Evolutionary conservation across 2,329 filamentous ascomycete species (phyloP).

Genomic region (Ilyonectria mors-panacis): DNA sequence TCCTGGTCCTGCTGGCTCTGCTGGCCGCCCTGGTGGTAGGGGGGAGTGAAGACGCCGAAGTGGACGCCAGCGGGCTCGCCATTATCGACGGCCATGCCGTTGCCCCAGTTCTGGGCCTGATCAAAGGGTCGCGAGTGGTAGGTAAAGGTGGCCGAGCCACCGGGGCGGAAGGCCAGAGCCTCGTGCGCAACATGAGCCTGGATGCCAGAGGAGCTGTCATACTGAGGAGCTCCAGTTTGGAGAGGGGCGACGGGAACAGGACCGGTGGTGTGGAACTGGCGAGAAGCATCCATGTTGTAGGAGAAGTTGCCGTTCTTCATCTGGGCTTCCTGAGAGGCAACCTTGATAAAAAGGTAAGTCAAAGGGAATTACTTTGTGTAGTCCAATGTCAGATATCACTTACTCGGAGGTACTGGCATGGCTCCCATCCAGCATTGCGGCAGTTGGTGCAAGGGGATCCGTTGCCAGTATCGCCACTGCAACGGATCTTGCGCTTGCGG

Average conservation of each 20-base stretch:
- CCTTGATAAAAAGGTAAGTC: conserved; percentile 43
- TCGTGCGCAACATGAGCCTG: conserved; percentile 25
- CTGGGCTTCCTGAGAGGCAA: conserved; percentile 52
- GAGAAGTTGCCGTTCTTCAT: conserved; percentile 46
- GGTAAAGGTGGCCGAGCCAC: conserved; percentile 37
- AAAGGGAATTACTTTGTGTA: background rate
- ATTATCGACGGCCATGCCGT: conserved; percentile 47
- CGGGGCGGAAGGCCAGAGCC: conserved; percentile 38
- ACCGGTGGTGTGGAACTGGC: conserved; percentile 50
- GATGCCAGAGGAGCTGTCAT: conserved; percentile 39
- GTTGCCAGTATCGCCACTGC: conserved; percentile 86
- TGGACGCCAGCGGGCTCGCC: conserved; percentile 29
- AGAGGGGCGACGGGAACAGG: conserved; percentile 32
- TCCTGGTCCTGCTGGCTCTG: conserved; percentile 37
- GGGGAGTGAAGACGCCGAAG: conserved; percentile 44
- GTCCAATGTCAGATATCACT: conserved; percentile 37
- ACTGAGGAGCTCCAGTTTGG: conserved; percentile 31
- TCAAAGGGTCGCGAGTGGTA: conserved; percentile 49
- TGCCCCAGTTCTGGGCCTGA: conserved; percentile 42
- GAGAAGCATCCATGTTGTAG: conserved; percentile 52
- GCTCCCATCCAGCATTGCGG: conserved; percentile 77
- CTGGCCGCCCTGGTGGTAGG: conserved; percentile 32
- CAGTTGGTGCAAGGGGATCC: conserved; percentile 89
- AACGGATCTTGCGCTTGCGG: conserved; percentile 94
- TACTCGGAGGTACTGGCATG: conserved; percentile 88